Conservation (phyloP, 331 rosid genomes). For the Stylosanthes scabra region DNA sequence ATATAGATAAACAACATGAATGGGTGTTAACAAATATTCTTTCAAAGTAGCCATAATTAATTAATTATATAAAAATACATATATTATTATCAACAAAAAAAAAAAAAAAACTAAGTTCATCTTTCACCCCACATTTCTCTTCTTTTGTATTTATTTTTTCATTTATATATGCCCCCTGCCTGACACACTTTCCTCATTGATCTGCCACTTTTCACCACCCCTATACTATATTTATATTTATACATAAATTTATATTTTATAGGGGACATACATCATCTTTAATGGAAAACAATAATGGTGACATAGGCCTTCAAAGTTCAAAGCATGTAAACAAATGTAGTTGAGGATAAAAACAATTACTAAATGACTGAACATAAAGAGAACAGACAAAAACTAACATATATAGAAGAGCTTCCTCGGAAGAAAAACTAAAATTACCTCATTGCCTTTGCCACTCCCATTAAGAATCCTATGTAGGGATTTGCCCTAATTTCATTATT, state of each 20-base stretch:
- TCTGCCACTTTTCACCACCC: conserved; percentile 29
- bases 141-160: too few species aligned
- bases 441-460: conserved; percentile 27
- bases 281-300: conserved; percentile 13
- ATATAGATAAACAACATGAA: too few species aligned
- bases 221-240: neutral
- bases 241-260: neutral
- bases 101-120: too few species aligned
- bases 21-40: too few species aligned
- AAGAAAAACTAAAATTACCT: conserved; percentile 41
- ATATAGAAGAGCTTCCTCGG: conserved; percentile 37
- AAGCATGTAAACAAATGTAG: conserved; percentile 30
- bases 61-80: too few species aligned
- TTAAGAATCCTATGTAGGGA: conserved; percentile 63
- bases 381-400: conserved; percentile 44
- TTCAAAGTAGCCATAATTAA: too few species aligned
- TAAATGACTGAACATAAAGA: conserved; percentile 39
- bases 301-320: conserved; percentile 21
- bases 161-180: neutral
- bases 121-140: too few species aligned
- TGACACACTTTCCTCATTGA: conserved; percentile 50
- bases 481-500: conserved; percentile 29
- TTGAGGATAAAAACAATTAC: conserved; percentile 44
- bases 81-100: too few species aligned
- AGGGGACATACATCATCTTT: conserved; percentile 30